These are phyloP conservation scores for Aspergillus steynii DNA, from an alignment of 495 filamentous ascomycete genomes.

Conservation along the genomic window DNA sequence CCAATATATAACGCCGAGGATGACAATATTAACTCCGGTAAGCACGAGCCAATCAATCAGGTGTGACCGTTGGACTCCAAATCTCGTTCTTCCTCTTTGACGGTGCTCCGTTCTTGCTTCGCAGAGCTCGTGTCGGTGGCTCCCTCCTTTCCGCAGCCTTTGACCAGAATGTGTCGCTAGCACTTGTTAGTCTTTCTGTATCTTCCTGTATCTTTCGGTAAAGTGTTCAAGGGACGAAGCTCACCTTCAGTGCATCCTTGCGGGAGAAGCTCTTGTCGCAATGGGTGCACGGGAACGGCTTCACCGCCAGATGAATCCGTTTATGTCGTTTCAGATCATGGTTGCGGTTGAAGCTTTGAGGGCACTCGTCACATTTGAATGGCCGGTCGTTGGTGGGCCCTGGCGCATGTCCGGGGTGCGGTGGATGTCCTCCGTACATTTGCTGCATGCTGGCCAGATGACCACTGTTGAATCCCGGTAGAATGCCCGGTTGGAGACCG, in stretches of 20 bases:
- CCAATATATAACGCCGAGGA: neutral
- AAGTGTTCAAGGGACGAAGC: too few species aligned
- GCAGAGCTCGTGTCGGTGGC: conserved; percentile 13
- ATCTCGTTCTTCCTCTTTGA: conserved; percentile 22
- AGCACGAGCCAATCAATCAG: conserved; percentile 4
- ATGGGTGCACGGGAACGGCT: conserved; percentile 87
- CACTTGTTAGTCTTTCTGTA: conserved; percentile 13
- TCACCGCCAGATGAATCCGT: conserved; percentile 90
- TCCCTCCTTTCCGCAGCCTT: conserved; percentile 74
- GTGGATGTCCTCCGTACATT: conserved; percentile 52
- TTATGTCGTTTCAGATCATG: conserved; percentile 97
- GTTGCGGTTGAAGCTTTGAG: conserved; percentile 93
- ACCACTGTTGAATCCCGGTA: conserved; percentile 57
- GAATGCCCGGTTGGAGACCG: conserved; percentile 52
- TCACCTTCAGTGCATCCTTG: conserved; percentile 96
- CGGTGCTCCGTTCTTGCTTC: conserved; percentile 3
- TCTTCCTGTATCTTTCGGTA: too few species aligned
- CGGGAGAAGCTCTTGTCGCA: conserved; percentile 97
- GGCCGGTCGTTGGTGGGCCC: conserved; percentile 72
- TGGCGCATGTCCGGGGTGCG: conserved; percentile 37
- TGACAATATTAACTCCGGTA: neutral
- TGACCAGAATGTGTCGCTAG: conserved; percentile 92
- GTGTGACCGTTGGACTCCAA: conserved; percentile 8
- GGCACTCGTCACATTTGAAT: conserved; percentile 91
- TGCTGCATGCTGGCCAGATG: conserved; percentile 56